Evolutionary conservation across 176 grass and related monocot species (phyloP), one percentile per base, ranked within the genome.

Genomic region (Pontederia crassipes): DNA sequence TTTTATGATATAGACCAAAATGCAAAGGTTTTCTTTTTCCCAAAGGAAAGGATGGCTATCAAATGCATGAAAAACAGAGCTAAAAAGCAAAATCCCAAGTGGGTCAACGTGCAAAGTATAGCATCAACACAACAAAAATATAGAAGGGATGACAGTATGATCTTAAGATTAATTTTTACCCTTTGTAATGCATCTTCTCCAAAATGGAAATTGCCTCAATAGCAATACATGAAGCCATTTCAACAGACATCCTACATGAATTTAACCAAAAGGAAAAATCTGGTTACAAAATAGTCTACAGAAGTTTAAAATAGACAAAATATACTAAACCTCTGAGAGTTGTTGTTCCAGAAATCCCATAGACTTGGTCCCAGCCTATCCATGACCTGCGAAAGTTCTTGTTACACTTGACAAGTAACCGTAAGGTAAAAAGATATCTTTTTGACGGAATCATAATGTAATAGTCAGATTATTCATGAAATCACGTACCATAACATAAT

Each of bases 171-270:
- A 46, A 63, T 47, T 1, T 17, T 17, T 18, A 63, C 40, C 61
- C 61, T 24, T 46, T 63, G 15, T n/a, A 48, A 47, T 63, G 61
- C 35, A 63, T 48, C 32, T 63, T 60, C 61, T 63, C 61, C 40
- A 63, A 4, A 17, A 63, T 63, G 15, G 61, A 63, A 47, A 48
- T 63, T 47, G 61, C 61, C 47, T 63, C 61, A 63, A 48, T 63
- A 47, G 16, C 61, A 47, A 60, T 60, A 35, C 58, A 60, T 40
- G 58, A 24, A 60, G 40, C 58, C 58, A 60, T 60, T 60, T 60
- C 61, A 63, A 48, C 45, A 17, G 61, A 63, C 61, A 63, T 63
- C 17, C 61, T 63, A 35, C 61, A 63, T 3, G 9, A 63, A 46
- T 40, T 40, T 3, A 40, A 40, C 32, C 32, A 40, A 16, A 46